Conservation (phyloP, 108 stramenopile species). For the Cyclotella choctawhatcheeana region DNA sequence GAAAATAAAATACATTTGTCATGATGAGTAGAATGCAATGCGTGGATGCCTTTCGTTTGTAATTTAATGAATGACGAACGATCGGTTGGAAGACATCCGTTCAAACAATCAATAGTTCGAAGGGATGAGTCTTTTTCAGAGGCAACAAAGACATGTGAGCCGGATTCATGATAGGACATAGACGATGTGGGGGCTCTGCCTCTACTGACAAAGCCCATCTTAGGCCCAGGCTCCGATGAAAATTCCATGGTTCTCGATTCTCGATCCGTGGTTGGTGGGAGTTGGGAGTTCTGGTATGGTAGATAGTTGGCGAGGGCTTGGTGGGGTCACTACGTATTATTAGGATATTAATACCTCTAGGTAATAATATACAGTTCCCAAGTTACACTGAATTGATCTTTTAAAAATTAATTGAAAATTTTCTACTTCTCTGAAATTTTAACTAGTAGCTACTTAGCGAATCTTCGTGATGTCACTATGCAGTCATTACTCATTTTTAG, state of each 20-base stretch:
- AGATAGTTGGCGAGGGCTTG: too few species aligned
- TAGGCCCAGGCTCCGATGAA: conserved; percentile 57
- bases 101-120: conserved; percentile 65
- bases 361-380: too few species aligned
- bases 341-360: too few species aligned
- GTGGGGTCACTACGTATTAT: too few species aligned
- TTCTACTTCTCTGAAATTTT: too few species aligned
- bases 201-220: conserved; percentile 67
- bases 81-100: conserved; percentile 47
- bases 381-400: too few species aligned
- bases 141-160: conserved; percentile 72
- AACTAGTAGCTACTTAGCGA: too few species aligned
- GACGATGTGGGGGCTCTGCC: conserved; percentile 58
- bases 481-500: too few species aligned
- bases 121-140: conserved; percentile 67
- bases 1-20: conserved; percentile 67
- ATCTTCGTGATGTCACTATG: too few species aligned
- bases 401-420: too few species aligned
- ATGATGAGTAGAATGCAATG: conserved; percentile 69
- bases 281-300: too few species aligned
- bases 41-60: conserved; percentile 66
- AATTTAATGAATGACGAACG: conserved; percentile 55
- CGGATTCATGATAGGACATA: conserved; percentile 73
- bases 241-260: conserved; percentile 76
- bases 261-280: too few species aligned